These are phyloP conservation scores for Aspergillus quadricinctus DNA, from an alignment of 2,329 filamentous ascomycete genomes.

Conservation along the genomic window DNA sequence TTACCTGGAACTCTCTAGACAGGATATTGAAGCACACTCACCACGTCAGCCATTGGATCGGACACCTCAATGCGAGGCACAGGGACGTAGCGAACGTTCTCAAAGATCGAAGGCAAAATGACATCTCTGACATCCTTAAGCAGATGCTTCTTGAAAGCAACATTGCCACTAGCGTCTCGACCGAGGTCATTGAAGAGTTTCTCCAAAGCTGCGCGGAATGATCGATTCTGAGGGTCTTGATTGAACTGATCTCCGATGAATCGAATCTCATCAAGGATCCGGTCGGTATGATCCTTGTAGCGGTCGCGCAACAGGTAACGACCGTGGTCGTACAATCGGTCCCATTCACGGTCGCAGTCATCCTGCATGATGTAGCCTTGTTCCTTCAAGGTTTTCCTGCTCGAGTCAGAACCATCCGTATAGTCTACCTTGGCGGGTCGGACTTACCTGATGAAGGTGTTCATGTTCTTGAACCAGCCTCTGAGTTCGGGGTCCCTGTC, in stretches of 20 bases:
- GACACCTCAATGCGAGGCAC: constrained; percentile 91
- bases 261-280: constrained; percentile 82
- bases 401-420: constrained; percentile 5
- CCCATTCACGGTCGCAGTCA: constrained; percentile 73
- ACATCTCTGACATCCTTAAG: constrained; percentile 84
- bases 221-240: constrained; percentile 77
- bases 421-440: background rate
- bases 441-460: constrained; percentile 63
- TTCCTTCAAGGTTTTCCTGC: constrained; percentile 71
- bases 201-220: constrained; percentile 69
- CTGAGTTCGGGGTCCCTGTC: constrained; percentile 82
- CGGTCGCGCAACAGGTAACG: constrained; percentile 82
- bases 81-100: constrained; percentile 83
- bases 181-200: constrained; percentile 91
- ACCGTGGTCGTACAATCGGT: constrained; percentile 77
- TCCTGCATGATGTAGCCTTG: constrained; percentile 90
- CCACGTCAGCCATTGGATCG: constrained; percentile 75
- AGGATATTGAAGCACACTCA: constrained; percentile 13
- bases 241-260: constrained; percentile 89
- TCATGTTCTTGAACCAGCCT: constrained; percentile 77
- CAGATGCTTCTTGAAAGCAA: constrained; percentile 87
- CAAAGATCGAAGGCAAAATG: constrained; percentile 76
- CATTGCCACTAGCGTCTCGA: constrained; percentile 76
- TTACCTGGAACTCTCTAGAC: too few species aligned
- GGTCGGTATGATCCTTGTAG: constrained; percentile 81